Evolutionary conservation across 331 rosid genomes (phyloP).

Genomic region (Pyrus hybrid): DNA sequence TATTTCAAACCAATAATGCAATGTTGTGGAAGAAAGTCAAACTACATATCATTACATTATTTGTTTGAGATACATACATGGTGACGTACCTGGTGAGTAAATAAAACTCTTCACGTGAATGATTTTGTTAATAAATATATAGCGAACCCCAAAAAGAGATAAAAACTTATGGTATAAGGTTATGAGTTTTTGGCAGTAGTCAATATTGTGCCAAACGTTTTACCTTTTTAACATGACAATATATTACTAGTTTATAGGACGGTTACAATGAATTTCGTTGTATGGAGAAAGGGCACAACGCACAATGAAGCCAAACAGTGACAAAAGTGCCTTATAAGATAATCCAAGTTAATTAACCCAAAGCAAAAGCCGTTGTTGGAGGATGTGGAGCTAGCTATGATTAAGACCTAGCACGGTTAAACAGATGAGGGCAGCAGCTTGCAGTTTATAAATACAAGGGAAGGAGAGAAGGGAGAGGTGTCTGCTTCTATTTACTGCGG

Average conservation of each 20-base stretch:
- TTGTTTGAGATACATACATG: not conserved
- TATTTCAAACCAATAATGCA: not conserved
- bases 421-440: constrained; percentile 9
- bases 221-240: not conserved
- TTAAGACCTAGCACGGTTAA: constrained; percentile 23
- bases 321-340: not conserved
- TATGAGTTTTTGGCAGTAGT: too few species aligned
- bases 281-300: not conserved
- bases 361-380: not conserved
- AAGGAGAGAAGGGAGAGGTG: not conserved
- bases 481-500: constrained; percentile 9
- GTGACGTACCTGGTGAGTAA: accelerated
- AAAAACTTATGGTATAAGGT: too few species aligned
- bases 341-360: not conserved
- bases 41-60: not conserved
- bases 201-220: too few species aligned
- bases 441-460: constrained; percentile 37
- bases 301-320: not conserved
- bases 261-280: not conserved
- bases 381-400: constrained; percentile 24
- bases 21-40: too few species aligned
- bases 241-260: too few species aligned
- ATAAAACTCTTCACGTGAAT: not conserved
- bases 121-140: not conserved
- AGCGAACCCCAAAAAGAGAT: not conserved